phyloP scores from a whole-genome alignment of 768 basidiomycete genomes.

The Suillus hirtellus region DNA sequence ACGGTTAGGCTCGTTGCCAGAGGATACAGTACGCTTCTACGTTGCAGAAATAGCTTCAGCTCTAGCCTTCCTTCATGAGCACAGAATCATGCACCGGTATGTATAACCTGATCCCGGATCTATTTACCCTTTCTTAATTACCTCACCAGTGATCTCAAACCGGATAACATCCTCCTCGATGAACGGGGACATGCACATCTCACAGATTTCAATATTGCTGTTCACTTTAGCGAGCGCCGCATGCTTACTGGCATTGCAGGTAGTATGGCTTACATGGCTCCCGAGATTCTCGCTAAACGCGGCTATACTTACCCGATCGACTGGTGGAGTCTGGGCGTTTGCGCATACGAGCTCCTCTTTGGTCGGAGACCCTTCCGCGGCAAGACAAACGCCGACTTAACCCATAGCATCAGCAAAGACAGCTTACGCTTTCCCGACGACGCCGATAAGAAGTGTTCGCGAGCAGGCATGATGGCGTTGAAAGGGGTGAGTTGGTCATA shows the following conservation, averaged over 20 bases:
- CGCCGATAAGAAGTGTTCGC: conserved; percentile 75
- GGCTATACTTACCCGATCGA: conserved; percentile 95
- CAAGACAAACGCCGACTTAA: conserved; percentile 89
- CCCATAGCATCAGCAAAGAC: conserved; percentile 90
- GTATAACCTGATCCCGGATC: conserved; percentile 23
- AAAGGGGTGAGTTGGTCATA: conserved; percentile 60
- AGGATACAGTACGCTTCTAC: conserved; percentile 84
- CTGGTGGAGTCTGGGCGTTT: conserved; percentile 97
- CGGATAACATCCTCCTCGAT: conserved; percentile 96
- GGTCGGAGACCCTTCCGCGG: conserved; percentile 92
- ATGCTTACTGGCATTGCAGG: conserved; percentile 90
- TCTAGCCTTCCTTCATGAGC: conserved; percentile 87
- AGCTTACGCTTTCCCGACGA: conserved; percentile 88
- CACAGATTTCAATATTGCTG: conserved; percentile 98
- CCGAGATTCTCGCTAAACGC: conserved; percentile 85
- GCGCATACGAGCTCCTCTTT: conserved; percentile 90
- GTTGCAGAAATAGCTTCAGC: conserved; percentile 89
- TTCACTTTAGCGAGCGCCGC: conserved; percentile 88
- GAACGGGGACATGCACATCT: conserved; percentile 95
- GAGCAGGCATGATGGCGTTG: conserved; percentile 75
- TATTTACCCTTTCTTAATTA: background rate
- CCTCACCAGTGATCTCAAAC: conserved; percentile 81
- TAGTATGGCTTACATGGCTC: conserved; percentile 99
- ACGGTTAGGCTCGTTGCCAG: conserved; percentile 68
- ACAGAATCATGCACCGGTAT: conserved; percentile 94